These are phyloP conservation scores for Plasmodium vivax DNA, from an alignment of 169 alveolate genomes.

Conservation along the genomic window DNA sequence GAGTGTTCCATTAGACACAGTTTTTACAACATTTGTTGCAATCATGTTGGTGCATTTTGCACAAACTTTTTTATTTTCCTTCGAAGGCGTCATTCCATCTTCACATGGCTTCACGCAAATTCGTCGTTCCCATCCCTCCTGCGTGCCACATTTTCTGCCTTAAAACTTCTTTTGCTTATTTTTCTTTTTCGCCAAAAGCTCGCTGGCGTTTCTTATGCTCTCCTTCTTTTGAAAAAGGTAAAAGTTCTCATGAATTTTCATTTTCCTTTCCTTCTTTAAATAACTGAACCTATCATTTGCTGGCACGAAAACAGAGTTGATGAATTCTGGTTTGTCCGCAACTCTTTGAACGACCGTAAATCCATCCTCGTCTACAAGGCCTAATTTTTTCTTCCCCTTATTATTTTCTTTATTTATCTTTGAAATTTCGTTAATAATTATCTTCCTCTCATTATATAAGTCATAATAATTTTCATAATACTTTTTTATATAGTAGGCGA, in stretches of 20 bases:
- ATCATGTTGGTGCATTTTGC: not conserved
- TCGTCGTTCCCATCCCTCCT: not conserved
- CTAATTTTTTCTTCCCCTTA: conserved; percentile 4
- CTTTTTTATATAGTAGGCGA: conserved; percentile 6
- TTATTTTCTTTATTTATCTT: conserved; percentile 43
- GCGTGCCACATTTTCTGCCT: not conserved
- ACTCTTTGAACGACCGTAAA: conserved; percentile 61
- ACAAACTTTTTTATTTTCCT: not conserved
- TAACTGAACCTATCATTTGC: conserved; percentile 16
- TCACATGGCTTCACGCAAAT: not conserved
- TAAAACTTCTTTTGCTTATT: not conserved
- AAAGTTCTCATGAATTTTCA: conserved; percentile 58
- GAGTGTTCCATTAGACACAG: not conserved
- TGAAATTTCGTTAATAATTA: conserved; percentile 49
- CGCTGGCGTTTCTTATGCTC: not conserved
- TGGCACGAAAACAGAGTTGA: conserved; percentile 40
- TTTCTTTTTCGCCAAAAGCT: conserved; percentile 7
- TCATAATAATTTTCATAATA: conserved; percentile 53
- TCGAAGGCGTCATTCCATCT: not conserved
- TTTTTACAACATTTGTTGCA: not conserved
- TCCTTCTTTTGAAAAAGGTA: conserved; percentile 60
- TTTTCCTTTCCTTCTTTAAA: conserved; percentile 48
- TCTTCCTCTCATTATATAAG: conserved; percentile 38
- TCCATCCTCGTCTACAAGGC: conserved; percentile 45
- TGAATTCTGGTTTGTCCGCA: conserved; percentile 35